Conservation (phyloP, 1,284 basidiomycete species). For the Coniophora puteana region DNA sequence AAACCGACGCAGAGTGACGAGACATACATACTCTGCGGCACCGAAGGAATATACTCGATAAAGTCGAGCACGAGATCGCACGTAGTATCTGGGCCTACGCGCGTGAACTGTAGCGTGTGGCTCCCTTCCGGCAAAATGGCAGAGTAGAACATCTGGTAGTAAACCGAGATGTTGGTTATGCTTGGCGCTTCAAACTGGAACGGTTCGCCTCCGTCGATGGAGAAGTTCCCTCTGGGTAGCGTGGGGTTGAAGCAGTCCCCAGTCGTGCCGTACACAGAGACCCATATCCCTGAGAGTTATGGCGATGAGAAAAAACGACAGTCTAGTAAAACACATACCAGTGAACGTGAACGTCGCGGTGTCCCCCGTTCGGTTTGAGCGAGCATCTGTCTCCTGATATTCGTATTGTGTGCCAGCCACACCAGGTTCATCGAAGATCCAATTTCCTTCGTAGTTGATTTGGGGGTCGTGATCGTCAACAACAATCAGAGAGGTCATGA, state of each 20-base stretch:
- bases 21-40: too few species aligned
- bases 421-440: too few species aligned
- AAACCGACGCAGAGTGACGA: too few species aligned
- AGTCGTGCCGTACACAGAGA: constrained; percentile 5
- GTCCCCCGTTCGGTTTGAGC: constrained; percentile 2
- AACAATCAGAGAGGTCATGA: too few species aligned
- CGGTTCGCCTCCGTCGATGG: not conserved
- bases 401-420: not conserved
- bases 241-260: not conserved
- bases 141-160: constrained; percentile 5
- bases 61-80: constrained; percentile 5
- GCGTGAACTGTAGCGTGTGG: constrained; percentile 3
- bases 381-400: constrained; percentile 2
- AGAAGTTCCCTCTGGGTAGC: not conserved
- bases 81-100: too few species aligned
- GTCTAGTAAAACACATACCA: not conserved
- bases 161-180: not conserved
- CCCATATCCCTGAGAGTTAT: not conserved
- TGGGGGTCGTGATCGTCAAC: constrained; percentile 5
- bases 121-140: not conserved
- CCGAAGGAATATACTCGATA: constrained; percentile 4
- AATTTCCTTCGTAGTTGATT: constrained; percentile 2
- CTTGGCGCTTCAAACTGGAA: not conserved
- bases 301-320: not conserved
- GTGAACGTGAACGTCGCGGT: constrained; percentile 3